Conservation (phyloP, 352 stramenopile species). For the Globisporangium heterothallicum region DNA sequence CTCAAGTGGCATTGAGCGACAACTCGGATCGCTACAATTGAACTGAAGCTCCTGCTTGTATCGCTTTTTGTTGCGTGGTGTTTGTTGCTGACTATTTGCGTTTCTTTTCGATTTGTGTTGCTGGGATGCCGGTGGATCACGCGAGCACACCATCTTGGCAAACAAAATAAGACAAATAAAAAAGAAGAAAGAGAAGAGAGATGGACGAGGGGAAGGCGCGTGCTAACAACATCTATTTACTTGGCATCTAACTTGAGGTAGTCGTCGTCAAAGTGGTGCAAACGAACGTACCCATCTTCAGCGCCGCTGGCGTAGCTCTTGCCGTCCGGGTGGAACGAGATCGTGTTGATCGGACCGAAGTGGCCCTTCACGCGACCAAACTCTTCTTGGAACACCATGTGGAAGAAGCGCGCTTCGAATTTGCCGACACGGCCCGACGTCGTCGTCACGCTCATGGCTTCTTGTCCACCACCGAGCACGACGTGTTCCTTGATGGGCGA, state of each 20-base stretch:
- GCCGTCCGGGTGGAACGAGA: conserved; percentile 97
- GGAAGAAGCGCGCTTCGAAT: conserved; percentile 98
- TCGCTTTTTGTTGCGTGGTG: background rate
- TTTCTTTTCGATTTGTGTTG: background rate
- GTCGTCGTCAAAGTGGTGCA: conserved; percentile 97
- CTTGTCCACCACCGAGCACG: conserved; percentile 96
- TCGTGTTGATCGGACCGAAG: conserved; percentile 99
- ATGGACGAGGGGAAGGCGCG: background rate
- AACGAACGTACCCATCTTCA: conserved; percentile 97
- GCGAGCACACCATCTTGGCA: background rate
- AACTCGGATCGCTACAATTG: too few species aligned
- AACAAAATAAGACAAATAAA: background rate
- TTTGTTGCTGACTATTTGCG: background rate
- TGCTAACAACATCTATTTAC: conserved; percentile 18
- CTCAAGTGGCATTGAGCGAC: too few species aligned
- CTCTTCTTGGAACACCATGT: conserved; percentile 98
- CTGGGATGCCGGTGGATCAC: too few species aligned
- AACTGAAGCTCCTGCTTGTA: background rate
- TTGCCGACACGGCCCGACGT: conserved; percentile 90
- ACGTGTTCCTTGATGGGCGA: conserved; percentile 95
- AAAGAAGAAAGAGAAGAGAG: background rate
- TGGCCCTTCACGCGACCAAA: conserved; percentile 98
- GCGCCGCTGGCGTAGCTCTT: conserved; percentile 97
- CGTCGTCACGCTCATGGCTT: conserved; percentile 98
- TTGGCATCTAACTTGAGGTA: conserved; percentile 89